Evolutionary conservation across 1,284 basidiomycete genomes (phyloP), one percentile per base, ranked within the genome.

Genomic region (Cutaneotrichosporon spelunceum): DNA sequence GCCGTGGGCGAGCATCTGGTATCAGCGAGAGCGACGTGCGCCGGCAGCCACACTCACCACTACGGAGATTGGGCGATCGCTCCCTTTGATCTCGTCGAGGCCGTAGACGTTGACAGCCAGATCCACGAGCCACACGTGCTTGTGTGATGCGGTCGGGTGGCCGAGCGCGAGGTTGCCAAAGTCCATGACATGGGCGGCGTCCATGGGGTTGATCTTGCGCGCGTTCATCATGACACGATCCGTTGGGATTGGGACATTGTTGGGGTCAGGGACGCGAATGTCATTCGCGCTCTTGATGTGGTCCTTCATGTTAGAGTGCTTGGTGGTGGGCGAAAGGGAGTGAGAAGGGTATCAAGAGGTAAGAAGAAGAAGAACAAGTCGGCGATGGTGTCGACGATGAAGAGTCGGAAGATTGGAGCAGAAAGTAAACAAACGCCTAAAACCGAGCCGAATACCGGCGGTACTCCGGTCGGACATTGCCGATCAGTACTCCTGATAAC

Each of bases 1-100:
- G 4, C 74, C 75, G 65, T 77, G 75, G 5, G 70, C 65, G 14
- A 73, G 72, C 36, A 77, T 69, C 74, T 76, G 53, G 6, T 19
- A 27, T 54, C 34, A 57, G 49, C 8, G 14, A 21, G 34, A 2
- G 5, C 36, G 11, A 29, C 19, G 9, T 3, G 36, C 11, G 21
- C n/a, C 14, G 29, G 30, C 16, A 21, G 8, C 8, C 30, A 14
- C 13, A 69, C 74, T 63, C 57, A 74, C 74, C 8, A 75, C 47
- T 5, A 68, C 70, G 16, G 68, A 66, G 6, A 77, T 53, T 10
- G 72, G 72, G 29, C 56, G 50, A 3, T 21, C 48, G 53, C 68
- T 69, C 3, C 34, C 60, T 52, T 66, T 58, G 42, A 74, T 69
- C 67, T 77, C 75, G 6, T 73, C 68, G 53, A 77, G 56, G 2